Evolutionary conservation across 768 basidiomycete species (phyloP).

Genomic region (Podaxis sp.): DNA sequence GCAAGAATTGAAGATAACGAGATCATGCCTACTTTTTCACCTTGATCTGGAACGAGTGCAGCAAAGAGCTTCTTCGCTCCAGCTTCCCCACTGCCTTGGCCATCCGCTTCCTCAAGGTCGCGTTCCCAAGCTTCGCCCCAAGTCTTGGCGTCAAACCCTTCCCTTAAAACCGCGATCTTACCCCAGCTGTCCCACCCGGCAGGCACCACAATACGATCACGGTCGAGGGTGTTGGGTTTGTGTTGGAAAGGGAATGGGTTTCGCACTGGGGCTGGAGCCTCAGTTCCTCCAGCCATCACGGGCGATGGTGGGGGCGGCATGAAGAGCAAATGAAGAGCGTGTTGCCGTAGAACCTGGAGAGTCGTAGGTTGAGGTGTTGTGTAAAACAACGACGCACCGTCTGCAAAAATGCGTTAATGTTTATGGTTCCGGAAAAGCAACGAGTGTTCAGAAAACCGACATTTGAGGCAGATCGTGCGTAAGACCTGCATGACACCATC

Average conservation of each 20-base stretch:
- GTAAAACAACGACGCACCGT: slow-evolving; percentile 90
- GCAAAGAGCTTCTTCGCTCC: slow-evolving; percentile 68
- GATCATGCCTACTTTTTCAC: slow-evolving; percentile 53
- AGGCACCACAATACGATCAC: slow-evolving; percentile 89
- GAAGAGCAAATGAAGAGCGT: slow-evolving; percentile 80
- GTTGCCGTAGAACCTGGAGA: slow-evolving; percentile 72
- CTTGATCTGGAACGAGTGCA: slow-evolving; percentile 70
- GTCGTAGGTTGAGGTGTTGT: slow-evolving; percentile 80
- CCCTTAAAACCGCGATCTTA: slow-evolving; percentile 85
- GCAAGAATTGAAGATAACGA: background rate
- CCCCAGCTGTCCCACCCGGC: slow-evolving; percentile 99
- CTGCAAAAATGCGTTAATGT: slow-evolving; percentile 32
- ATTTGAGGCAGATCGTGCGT: slow-evolving; percentile 87
- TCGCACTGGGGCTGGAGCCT: slow-evolving; percentile 61
- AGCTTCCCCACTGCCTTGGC: slow-evolving; percentile 37
- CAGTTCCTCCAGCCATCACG: slow-evolving; percentile 48
- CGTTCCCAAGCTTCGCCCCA: slow-evolving; percentile 81
- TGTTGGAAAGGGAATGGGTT: slow-evolving; percentile 85
- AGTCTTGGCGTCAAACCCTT: slow-evolving; percentile 81
- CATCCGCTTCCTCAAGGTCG: slow-evolving; percentile 51
- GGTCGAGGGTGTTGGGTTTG: slow-evolving; percentile 88
- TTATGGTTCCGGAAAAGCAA: too few relatives aligned
- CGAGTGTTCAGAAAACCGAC: slow-evolving; percentile 42
- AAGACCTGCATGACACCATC: slow-evolving; percentile 96
- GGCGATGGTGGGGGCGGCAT: slow-evolving; percentile 75